Conservation (phyloP, 257 asterid species). For the Schizonepeta tenuifolia region DNA sequence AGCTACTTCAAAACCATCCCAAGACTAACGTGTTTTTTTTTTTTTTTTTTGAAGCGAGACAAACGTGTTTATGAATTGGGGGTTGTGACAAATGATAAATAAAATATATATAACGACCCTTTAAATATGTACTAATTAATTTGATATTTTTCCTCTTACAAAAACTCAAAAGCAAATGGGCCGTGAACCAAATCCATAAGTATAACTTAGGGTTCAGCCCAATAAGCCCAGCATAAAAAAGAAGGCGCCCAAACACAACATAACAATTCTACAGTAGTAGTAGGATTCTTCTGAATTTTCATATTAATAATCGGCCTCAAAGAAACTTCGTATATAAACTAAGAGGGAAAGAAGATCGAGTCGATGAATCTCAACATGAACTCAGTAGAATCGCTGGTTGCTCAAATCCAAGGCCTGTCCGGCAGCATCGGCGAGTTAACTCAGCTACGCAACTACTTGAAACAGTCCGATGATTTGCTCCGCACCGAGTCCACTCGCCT, state of each 20-base stretch:
- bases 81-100: too few species aligned
- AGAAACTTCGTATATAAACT: background rate
- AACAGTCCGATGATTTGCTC: slow-evolving; percentile 73
- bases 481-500: slow-evolving; percentile 62
- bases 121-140: too few species aligned
- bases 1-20: too few species aligned
- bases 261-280: background rate
- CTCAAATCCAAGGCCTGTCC: slow-evolving; percentile 83
- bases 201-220: background rate
- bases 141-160: too few species aligned
- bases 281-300: background rate
- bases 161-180: too few species aligned
- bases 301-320: slow-evolving; percentile 17
- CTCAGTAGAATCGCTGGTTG: slow-evolving; percentile 69
- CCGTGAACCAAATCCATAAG: too few species aligned
- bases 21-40: too few species aligned
- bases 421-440: slow-evolving; percentile 51
- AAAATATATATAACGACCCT: too few species aligned
- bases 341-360: background rate
- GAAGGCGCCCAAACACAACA: slow-evolving; percentile 7
- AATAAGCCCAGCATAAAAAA: background rate
- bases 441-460: slow-evolving; percentile 70
- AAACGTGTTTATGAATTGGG: too few species aligned
- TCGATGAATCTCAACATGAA: slow-evolving; percentile 69
- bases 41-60: too few species aligned